Evolutionary conservation across 495 filamentous ascomycete species (phyloP), one percentile per base, ranked within the genome.

Genomic region (Neurospora sp.): DNA sequence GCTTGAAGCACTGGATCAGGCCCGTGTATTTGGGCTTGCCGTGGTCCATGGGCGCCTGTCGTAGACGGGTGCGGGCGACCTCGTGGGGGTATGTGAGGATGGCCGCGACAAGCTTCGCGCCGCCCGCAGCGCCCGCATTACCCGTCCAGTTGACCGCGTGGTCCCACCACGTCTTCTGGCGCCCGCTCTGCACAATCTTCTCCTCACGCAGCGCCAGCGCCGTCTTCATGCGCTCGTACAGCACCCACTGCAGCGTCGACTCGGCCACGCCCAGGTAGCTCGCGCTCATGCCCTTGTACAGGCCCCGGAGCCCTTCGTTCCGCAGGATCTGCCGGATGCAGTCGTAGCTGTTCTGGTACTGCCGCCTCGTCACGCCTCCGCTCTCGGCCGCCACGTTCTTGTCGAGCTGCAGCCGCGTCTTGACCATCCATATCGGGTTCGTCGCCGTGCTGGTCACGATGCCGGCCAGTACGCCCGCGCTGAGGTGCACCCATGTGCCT

Each of bases 361-460:
- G 88, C 8, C 93, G 87, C 31, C 82, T 81, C 9, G 81, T 78
- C 4, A 78, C 77, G 42, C 81, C 82, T 14, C 87, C 87, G 9
- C 76, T 87, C 78, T 80, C 86, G 79, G 74, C 84, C 9, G 86
- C 84, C 68, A 82, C 79, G 72, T 89, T 89, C 80, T 91, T 92
- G 78, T 97, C 94, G 9, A 97, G 89, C 83, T 97, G 94, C 72
- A 97, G 76, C 53, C 94, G 87, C 35, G 94, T 97, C 84, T 97
- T 97, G 71, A 97, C 88, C 68, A 97, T 85, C 94, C 94, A 97
- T 73, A 97, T 96, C 3, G 94, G 94, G 81, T 96, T 97, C 20
- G 94, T 97, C 20, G 90, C 93, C 4, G 93, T 96, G 22, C 91
- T 90, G 0, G 94, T 97, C 22, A 89, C 88, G 42, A 97, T 84